A percentile compares a stretch with the other conserved stretches of the same genome.
phyloP scores from a whole-genome alignment of 2,329 filamentous ascomycete species.

The Aspergillus hiratsukae region DNA sequence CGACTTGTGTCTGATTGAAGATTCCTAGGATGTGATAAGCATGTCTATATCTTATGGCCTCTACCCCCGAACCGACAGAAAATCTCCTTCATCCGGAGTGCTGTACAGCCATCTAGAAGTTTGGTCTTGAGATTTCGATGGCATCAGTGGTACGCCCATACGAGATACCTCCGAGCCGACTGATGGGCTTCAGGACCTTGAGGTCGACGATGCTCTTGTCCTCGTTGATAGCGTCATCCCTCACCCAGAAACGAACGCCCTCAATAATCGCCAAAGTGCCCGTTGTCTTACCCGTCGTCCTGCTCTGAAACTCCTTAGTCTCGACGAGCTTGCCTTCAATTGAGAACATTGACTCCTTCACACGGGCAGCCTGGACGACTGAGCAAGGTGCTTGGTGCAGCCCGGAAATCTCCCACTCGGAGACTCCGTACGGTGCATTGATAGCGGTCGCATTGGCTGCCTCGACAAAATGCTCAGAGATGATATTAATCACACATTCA shows the following conservation, averaged over 20 bases:
- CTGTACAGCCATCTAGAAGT: constrained; percentile 13
- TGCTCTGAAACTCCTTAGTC: constrained; percentile 71
- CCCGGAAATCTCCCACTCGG: constrained; percentile 76
- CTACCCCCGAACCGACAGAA: too few species aligned
- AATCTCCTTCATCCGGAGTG: not conserved
- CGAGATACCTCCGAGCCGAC: constrained; percentile 77
- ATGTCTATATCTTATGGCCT: not conserved
- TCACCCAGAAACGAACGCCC: constrained; percentile 80
- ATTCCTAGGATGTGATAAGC: not conserved
- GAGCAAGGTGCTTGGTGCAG: constrained; percentile 64
- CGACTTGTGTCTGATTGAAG: not conserved
- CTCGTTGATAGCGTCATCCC: constrained; percentile 82
- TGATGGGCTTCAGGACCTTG: constrained; percentile 69
- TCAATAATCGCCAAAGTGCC: constrained; percentile 73
- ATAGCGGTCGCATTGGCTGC: constrained; percentile 78
- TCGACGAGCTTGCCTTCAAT: constrained; percentile 77
- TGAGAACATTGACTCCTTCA: constrained; percentile 76
- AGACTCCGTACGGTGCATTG: constrained; percentile 70
- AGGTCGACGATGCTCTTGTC: constrained; percentile 71
- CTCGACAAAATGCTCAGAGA: constrained; percentile 78
- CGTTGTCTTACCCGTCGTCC: constrained; percentile 65
- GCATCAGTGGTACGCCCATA: constrained; percentile 69
- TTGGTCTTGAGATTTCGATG: constrained; percentile 59
- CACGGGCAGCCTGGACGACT: constrained; percentile 65
- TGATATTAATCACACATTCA: constrained; percentile 84